phyloP scores from a whole-genome alignment of 1,284 basidiomycete species.

The Ceratobasidium papillatum region DNA sequence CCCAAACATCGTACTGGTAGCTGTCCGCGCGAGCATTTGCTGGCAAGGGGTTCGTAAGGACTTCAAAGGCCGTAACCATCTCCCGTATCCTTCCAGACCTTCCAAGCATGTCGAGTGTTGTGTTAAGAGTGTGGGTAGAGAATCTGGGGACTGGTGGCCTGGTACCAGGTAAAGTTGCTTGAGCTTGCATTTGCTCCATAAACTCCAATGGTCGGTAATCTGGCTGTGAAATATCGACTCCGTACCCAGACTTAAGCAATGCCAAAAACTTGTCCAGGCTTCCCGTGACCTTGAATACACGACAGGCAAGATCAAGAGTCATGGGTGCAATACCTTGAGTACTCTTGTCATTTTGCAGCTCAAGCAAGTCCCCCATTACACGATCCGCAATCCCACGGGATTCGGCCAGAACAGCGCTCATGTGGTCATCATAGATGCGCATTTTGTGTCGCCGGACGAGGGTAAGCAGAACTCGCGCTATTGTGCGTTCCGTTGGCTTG shows the following conservation, averaged over 20 bases:
- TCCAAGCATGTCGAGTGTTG: constrained; percentile 72
- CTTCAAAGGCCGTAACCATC: constrained; percentile 76
- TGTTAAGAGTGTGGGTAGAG: constrained; percentile 74
- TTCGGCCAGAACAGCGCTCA: constrained; percentile 13
- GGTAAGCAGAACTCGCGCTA: constrained; percentile 69
- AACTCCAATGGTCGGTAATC: constrained; percentile 66
- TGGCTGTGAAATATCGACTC: constrained; percentile 74
- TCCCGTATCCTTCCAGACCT: constrained; percentile 65
- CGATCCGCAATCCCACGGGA: constrained; percentile 22
- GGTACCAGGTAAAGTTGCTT: not conserved
- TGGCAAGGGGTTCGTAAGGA: constrained; percentile 73
- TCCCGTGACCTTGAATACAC: constrained; percentile 70
- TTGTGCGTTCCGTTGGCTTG: constrained; percentile 62
- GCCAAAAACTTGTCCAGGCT: constrained; percentile 60
- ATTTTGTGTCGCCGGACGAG: constrained; percentile 60
- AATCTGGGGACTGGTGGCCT: constrained; percentile 55
- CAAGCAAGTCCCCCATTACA: constrained; percentile 46
- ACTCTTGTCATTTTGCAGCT: constrained; percentile 68
- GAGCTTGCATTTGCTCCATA: constrained; percentile 46
- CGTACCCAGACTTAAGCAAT: constrained; percentile 70
- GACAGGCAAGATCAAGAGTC: constrained; percentile 69
- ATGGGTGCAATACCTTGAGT: constrained; percentile 59
- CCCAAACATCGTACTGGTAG: constrained; percentile 37
- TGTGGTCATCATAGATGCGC: constrained; percentile 30
- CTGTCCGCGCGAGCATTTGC: constrained; percentile 19